These are phyloP conservation scores for Cerrena zonata DNA, from an alignment of 1,284 basidiomycete species.

Conservation along the genomic window DNA sequence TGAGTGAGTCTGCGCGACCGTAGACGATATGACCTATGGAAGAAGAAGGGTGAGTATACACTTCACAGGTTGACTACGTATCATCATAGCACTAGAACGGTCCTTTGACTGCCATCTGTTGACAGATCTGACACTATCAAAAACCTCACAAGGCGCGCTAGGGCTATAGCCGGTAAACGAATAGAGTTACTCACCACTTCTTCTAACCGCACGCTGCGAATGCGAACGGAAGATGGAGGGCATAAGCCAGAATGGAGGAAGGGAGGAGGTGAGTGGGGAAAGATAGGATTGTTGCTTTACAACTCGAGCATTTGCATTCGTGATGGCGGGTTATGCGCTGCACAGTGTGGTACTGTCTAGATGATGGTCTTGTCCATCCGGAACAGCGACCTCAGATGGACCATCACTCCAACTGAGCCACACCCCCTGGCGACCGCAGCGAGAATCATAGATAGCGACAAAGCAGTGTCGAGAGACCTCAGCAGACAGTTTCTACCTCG, in stretches of 20 bases:
- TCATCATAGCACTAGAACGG: too few relatives aligned
- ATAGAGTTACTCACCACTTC: background rate
- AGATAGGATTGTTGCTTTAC: too few relatives aligned
- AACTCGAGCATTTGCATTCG: too few relatives aligned
- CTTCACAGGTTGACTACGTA: too few relatives aligned
- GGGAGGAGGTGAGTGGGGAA: background rate
- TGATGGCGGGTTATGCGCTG: too few relatives aligned
- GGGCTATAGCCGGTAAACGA: background rate
- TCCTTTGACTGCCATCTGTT: background rate
- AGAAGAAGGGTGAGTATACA: background rate
- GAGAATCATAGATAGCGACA: too few relatives aligned
- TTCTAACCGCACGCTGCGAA: background rate
- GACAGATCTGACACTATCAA: background rate
- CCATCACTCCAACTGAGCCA: background rate
- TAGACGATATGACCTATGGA: background rate
- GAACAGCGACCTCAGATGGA: background rate
- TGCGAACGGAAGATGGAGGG: background rate
- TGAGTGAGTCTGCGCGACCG: background rate
- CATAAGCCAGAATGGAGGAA: background rate
- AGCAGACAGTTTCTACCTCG: too few relatives aligned
- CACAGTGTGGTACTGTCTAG: too few relatives aligned
- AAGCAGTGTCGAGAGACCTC: too few relatives aligned
- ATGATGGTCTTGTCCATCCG: too few relatives aligned
- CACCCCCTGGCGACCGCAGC: background rate
- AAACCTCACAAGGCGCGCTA: too few relatives aligned